Percentiles rank a stretch among this genome's conserved stretches.
These are phyloP conservation scores for Aspergillus asperescens DNA, from an alignment of 495 filamentous ascomycete genomes.

Conservation along the genomic window DNA sequence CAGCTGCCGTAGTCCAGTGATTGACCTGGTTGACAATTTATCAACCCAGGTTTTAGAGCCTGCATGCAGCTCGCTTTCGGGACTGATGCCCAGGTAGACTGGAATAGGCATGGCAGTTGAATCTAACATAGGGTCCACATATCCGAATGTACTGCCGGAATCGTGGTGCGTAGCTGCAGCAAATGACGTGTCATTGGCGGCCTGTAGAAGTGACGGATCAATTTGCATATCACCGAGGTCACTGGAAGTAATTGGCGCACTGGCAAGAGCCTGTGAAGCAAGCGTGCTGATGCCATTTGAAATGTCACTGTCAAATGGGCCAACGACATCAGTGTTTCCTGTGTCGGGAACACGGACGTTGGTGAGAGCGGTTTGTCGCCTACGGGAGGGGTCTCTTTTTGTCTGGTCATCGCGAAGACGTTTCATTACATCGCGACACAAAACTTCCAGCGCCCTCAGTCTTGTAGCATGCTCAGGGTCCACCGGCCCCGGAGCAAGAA, in stretches of 20 bases:
- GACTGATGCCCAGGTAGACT: constrained; percentile 61
- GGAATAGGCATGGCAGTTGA: constrained; percentile 37
- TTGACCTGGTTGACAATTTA: constrained; percentile 48
- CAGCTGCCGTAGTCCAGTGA: constrained; percentile 51
- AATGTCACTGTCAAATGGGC: constrained; percentile 29
- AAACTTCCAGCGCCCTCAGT: constrained; percentile 60
- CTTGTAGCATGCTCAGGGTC: constrained; percentile 54
- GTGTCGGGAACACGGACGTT: constrained; percentile 25
- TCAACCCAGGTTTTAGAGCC: constrained; percentile 56
- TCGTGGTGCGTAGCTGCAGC: constrained; percentile 38
- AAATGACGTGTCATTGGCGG: constrained; percentile 47
- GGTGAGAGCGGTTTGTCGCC: constrained; percentile 31
- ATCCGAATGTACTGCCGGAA: constrained; percentile 32
- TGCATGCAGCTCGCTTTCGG: constrained; percentile 44
- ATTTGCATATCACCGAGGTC: constrained; percentile 58
- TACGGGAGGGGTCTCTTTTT: constrained; percentile 51
- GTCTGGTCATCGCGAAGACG: constrained; percentile 63
- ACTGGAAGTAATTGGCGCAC: constrained; percentile 36
- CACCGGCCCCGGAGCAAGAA: constrained; percentile 49
- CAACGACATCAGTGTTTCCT: constrained; percentile 19
- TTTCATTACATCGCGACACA: constrained; percentile 72
- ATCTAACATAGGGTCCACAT: constrained; percentile 33
- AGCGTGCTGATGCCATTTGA: constrained; percentile 50
- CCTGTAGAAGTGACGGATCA: constrained; percentile 55
- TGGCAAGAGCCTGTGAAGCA: constrained; percentile 48